Evolutionary conservation across 805 yeast genomes (phyloP).

Genomic region (Kodamaea sagamina): DNA sequence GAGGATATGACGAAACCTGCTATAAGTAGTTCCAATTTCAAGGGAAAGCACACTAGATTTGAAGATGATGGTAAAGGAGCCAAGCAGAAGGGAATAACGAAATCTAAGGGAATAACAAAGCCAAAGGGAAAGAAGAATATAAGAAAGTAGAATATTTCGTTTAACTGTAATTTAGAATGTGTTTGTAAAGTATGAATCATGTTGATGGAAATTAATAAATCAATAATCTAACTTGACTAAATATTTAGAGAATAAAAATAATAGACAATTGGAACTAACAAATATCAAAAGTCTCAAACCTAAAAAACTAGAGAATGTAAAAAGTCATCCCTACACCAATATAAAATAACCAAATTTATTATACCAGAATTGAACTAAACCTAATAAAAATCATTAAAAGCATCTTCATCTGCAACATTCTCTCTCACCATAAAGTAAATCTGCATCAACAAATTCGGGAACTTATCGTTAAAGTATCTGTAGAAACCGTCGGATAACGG

Average conservation of each 20-base stretch:
- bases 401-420: slow-evolving; percentile 63
- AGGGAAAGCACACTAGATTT: slow-evolving; percentile 57
- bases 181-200: too few relatives aligned
- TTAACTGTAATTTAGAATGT: too few relatives aligned
- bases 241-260: too few relatives aligned
- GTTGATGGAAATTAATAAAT: too few relatives aligned
- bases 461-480: slow-evolving; percentile 67
- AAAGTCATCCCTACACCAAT: too few relatives aligned
- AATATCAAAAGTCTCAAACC: too few relatives aligned
- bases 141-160: neutral
- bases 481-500: slow-evolving; percentile 86
- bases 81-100: neutral
- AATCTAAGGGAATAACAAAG: slow-evolving; percentile 1
- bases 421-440: slow-evolving; percentile 63
- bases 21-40: slow-evolving; percentile 52
- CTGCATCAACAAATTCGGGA: slow-evolving; percentile 78
- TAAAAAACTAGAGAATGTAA: too few relatives aligned
- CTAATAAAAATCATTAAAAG: slow-evolving; percentile 44
- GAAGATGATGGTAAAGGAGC: slow-evolving; percentile 19
- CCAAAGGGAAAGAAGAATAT: slow-evolving; percentile 1
- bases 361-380: slow-evolving; percentile 4
- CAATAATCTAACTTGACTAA: too few relatives aligned
- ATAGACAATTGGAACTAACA: too few relatives aligned
- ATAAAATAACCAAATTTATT: slow-evolving; percentile 7
- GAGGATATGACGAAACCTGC: slow-evolving; percentile 44